Conservation (phyloP, 2,329 filamentous ascomycete genomes). For the Lojkania enalia region DNA sequence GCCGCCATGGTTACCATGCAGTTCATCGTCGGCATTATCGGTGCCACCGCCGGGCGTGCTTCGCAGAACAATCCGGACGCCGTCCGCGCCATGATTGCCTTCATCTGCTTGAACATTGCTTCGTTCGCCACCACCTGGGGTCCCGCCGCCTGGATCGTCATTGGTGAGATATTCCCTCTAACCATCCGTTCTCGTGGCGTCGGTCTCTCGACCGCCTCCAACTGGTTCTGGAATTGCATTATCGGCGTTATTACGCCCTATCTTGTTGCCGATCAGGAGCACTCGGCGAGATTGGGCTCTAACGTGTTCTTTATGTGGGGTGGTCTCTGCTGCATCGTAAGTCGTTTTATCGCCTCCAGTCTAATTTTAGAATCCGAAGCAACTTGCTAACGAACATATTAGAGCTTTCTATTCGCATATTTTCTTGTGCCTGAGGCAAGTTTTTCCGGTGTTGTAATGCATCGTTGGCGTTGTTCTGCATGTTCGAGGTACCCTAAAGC, state of each 20-base stretch:
- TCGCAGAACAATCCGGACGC: conserved; percentile 43
- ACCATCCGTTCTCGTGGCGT: conserved; percentile 88
- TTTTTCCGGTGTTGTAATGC: no score
- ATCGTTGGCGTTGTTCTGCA: no score
- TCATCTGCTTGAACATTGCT: conserved; percentile 92
- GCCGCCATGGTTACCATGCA: conserved; percentile 82
- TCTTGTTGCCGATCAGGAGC: conserved; percentile 69
- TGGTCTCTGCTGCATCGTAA: conserved; percentile 59
- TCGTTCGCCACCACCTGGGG: conserved; percentile 91
- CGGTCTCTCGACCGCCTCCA: conserved; percentile 81
- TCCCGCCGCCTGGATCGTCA: conserved; percentile 71
- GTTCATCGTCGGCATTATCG: conserved; percentile 78
- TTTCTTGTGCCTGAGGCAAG: conserved; percentile 73
- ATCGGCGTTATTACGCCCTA: conserved; percentile 74
- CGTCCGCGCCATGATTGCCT: conserved; percentile 67
- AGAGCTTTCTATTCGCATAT: conserved; percentile 49
- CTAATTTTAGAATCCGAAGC: no score
- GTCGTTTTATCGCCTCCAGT: no score
- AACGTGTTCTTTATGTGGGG: conserved; percentile 65
- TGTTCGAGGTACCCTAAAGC: no score
- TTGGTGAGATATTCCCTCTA: conserved; percentile 89
- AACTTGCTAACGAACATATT: no score
- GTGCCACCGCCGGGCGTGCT: conserved; percentile 42
- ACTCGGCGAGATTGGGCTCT: conserved; percentile 63
- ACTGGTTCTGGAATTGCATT: conserved; percentile 81